Conservation (phyloP, 1,284 basidiomycete species). For the Melanopsichium pennsylvanicum region DNA sequence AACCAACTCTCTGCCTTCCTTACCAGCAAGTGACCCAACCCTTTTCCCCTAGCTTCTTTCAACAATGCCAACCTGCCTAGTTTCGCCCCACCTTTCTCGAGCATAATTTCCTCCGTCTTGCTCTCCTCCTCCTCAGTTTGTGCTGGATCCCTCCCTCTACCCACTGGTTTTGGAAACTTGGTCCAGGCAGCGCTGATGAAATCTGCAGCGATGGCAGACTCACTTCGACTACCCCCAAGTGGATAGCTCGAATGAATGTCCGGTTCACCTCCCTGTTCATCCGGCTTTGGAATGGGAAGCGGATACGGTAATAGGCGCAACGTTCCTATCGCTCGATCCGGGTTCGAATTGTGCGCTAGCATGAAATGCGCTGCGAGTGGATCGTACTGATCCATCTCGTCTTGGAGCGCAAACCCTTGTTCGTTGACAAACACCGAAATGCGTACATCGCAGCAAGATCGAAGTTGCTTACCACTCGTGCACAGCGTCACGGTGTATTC, state of each 20-base stretch:
- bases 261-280: slow-evolving; percentile 17
- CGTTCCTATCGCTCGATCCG: slow-evolving; percentile 17
- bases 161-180: neutral
- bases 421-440: slow-evolving; percentile 54
- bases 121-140: slow-evolving; percentile 25
- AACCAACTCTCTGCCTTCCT: slow-evolving; percentile 35
- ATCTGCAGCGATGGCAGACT: slow-evolving; percentile 29
- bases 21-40: slow-evolving; percentile 30
- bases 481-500: slow-evolving; percentile 33
- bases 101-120: slow-evolving; percentile 6
- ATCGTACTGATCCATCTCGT: slow-evolving; percentile 60
- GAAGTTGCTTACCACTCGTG: slow-evolving; percentile 28
- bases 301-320: slow-evolving; percentile 39
- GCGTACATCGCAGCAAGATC: slow-evolving; percentile 36
- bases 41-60: slow-evolving; percentile 40
- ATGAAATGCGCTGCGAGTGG: slow-evolving; percentile 40
- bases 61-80: slow-evolving; percentile 34
- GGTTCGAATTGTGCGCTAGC: slow-evolving; percentile 9
- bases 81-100: slow-evolving; percentile 35
- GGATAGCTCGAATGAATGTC: slow-evolving; percentile 16
- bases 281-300: slow-evolving; percentile 34
- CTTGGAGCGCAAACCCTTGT: slow-evolving; percentile 50
- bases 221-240: slow-evolving; percentile 27
- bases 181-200: slow-evolving; percentile 34
- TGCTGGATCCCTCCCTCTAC: slow-evolving; percentile 15